These are phyloP conservation scores for Debaryomyces hansenii DNA, from an alignment of 805 yeast genomes.

Conservation along the genomic window DNA sequence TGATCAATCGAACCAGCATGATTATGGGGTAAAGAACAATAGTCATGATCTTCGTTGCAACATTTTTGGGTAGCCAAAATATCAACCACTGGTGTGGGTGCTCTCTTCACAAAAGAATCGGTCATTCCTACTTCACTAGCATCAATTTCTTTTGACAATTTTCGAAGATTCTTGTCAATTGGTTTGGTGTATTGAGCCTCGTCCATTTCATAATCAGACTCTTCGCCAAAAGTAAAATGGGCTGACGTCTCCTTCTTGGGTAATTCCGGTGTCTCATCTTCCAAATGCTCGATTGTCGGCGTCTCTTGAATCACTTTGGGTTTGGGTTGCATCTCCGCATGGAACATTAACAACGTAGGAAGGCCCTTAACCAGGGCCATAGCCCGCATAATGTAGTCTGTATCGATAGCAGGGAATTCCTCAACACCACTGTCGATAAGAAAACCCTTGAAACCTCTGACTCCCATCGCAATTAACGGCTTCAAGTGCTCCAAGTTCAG, in stretches of 20 bases:
- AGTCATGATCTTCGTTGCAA: constrained; percentile 24
- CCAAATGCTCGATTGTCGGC: constrained; percentile 22
- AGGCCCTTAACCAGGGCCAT: constrained; percentile 60
- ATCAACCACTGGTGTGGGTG: constrained; percentile 38
- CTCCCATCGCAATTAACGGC: constrained; percentile 83
- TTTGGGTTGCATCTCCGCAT: constrained; percentile 79
- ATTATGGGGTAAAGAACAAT: constrained; percentile 32
- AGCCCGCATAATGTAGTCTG: constrained; percentile 64
- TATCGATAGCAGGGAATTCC: constrained; percentile 83
- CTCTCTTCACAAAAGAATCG: constrained; percentile 38
- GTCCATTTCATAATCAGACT: constrained; percentile 3
- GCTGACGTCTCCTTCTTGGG: constrained; percentile 18
- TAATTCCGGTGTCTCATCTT: constrained; percentile 23
- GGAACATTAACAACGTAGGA: constrained; percentile 82
- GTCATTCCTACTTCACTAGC: constrained; percentile 38
- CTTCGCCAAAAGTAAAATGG: constrained; percentile 12
- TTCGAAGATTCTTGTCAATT: constrained; percentile 3
- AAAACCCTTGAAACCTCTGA: constrained; percentile 91
- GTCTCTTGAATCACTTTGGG: constrained; percentile 16
- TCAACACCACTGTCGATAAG: constrained; percentile 95
- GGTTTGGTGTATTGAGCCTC: constrained; percentile 2
- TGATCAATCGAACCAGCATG: constrained; percentile 32
- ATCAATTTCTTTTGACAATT: constrained; percentile 26
- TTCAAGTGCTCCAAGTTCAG: constrained; percentile 64
- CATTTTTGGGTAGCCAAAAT: constrained; percentile 20